phyloP scores from a whole-genome alignment of 2,329 filamentous ascomycete genomes.

The Colletotrichum somersetense region DNA sequence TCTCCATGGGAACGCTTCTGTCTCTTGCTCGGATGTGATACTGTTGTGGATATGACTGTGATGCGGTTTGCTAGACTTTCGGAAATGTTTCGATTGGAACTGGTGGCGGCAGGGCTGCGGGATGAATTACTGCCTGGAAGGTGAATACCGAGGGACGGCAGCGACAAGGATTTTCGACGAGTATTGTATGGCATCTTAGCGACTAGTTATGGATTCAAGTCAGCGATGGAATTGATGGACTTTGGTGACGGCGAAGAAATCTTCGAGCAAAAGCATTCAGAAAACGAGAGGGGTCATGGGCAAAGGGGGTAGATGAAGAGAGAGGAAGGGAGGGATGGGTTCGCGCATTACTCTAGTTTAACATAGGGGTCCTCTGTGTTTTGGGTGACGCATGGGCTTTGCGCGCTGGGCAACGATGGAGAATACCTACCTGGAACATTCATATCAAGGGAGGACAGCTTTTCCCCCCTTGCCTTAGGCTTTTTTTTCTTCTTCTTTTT shows the following conservation, averaged over 20 bases:
- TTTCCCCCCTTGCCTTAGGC: neutral
- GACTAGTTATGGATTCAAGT: neutral
- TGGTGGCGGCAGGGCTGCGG: constrained; percentile 66
- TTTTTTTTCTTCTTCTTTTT: neutral
- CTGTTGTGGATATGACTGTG: constrained; percentile 46
- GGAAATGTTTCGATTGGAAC: constrained; percentile 41
- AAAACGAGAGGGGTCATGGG: neutral
- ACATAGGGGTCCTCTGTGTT: constrained; percentile 8
- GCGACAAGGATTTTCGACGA: constrained; percentile 92
- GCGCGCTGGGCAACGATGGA: constrained; percentile 19
- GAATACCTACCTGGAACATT: constrained; percentile 2
- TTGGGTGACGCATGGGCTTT: constrained; percentile 1
- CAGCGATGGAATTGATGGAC: neutral
- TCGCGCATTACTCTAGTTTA: neutral
- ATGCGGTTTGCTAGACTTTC: constrained; percentile 40
- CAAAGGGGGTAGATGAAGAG: neutral
- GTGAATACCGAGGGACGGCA: constrained; percentile 93
- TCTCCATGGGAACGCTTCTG: constrained; percentile 81
- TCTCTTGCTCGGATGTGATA: constrained; percentile 70
- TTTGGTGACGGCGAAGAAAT: neutral
- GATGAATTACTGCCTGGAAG: constrained; percentile 77
- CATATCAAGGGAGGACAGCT: neutral
- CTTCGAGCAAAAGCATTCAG: neutral
- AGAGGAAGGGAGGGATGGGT: neutral
- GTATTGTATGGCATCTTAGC: constrained; percentile 91